Percentiles rank a stretch among this genome's conserved stretches.
These are phyloP conservation scores for Ilyonectria mors-panacis DNA, from an alignment of 2,329 filamentous ascomycete genomes.

Conservation along the genomic window DNA sequence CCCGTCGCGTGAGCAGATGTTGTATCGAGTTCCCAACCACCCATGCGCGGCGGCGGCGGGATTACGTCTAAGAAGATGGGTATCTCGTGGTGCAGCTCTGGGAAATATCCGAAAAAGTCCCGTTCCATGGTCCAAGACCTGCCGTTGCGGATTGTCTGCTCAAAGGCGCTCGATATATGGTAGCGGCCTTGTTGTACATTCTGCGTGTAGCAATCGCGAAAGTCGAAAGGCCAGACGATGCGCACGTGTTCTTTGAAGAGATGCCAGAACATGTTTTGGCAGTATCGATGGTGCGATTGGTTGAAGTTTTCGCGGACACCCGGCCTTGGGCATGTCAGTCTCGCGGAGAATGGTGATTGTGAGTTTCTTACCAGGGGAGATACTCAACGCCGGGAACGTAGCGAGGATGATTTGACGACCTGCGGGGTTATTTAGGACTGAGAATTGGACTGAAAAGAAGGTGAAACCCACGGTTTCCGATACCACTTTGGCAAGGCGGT, in stretches of 20 bases:
- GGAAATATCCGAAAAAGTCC: not conserved
- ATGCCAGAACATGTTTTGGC: conserved; percentile 9
- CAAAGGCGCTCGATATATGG: not conserved
- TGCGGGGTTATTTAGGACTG: not conserved
- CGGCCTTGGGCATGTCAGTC: not conserved
- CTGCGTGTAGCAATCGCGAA: conserved; percentile 2
- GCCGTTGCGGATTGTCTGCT: not conserved
- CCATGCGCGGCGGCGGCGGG: not conserved
- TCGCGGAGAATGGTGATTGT: not conserved
- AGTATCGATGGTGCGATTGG: conserved; percentile 2
- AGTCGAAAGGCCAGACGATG: conserved; percentile 10
- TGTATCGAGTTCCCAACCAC: not conserved
- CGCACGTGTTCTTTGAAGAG: conserved; percentile 9
- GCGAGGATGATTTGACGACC: not conserved
- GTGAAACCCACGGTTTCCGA: not conserved
- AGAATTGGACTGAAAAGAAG: too few relatives aligned
- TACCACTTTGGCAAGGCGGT: not conserved
- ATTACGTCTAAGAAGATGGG: not conserved
- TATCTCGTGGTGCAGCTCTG: conserved; percentile 1
- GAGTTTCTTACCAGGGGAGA: not conserved
- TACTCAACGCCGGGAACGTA: not conserved
- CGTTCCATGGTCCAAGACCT: conserved; percentile 14
- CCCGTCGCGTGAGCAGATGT: not conserved
- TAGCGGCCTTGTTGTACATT: conserved; percentile 1
- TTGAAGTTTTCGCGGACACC: not conserved